A percentile compares a stretch with the other conserved stretches of the same genome.
phyloP scores from a whole-genome alignment of 2,329 filamentous ascomycete genomes.

The Fusarium fracticaudum region DNA sequence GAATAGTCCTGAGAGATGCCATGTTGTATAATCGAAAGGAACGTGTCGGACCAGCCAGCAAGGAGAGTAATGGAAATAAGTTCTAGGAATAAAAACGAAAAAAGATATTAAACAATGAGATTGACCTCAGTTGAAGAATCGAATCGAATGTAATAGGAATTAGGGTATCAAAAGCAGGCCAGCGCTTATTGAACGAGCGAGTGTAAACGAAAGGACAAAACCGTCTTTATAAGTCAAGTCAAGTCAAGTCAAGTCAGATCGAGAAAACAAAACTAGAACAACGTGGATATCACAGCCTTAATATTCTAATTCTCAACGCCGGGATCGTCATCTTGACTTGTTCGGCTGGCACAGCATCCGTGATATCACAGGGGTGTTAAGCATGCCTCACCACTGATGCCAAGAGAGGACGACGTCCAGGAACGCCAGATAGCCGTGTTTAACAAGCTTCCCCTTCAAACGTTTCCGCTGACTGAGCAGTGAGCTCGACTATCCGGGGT shows the following conservation, averaged over 20 bases:
- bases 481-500: slow-evolving; percentile 6
- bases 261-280: not conserved
- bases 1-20: slow-evolving; percentile 51
- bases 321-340: slow-evolving; percentile 11
- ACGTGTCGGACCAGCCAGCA: slow-evolving; percentile 39
- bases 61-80: not conserved
- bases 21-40: slow-evolving; percentile 43
- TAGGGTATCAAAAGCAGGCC: slow-evolving; percentile 34
- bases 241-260: slow-evolving; percentile 17
- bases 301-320: slow-evolving; percentile 5
- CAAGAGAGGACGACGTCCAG: slow-evolving; percentile 25
- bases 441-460: slow-evolving; percentile 19
- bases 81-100: not conserved
- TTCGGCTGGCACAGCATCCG: slow-evolving; percentile 29
- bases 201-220: slow-evolving; percentile 31
- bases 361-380: slow-evolving; percentile 14
- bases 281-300: not conserved
- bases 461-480: slow-evolving; percentile 8
- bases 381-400: slow-evolving; percentile 24
- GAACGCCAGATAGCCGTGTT: slow-evolving; percentile 27
- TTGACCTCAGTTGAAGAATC: slow-evolving; percentile 1
- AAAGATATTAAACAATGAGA: slow-evolving; percentile 18
- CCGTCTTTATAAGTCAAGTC: slow-evolving; percentile 13
- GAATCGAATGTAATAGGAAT: slow-evolving; percentile 12
- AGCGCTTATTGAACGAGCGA: slow-evolving; percentile 35